Evolutionary conservation across 805 yeast genomes (phyloP), one percentile per base, ranked within the genome.

Genomic region (Hanseniaspora singularis): DNA sequence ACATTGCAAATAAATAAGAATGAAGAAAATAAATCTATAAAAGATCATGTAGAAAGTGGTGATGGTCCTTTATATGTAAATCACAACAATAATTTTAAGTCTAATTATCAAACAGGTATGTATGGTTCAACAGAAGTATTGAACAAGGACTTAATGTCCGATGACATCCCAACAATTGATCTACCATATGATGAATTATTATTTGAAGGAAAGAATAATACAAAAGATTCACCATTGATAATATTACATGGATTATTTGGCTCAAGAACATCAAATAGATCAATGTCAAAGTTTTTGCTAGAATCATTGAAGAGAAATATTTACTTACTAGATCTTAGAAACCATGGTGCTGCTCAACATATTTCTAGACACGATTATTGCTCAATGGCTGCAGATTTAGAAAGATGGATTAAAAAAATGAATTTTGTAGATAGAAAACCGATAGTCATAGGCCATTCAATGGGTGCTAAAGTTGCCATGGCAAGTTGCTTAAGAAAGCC

Each of bases 391-490:
- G 79, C 83, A 0, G 98, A 89, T 60, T 86, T 89, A n/a, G 86
- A 79, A 53, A 55, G 64, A 16, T 89, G 87, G 57, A 71, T 88
- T 10, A 55, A 57, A 1, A 70, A 38, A 53, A 58, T 20, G 46
- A 59, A 51, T 49, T 66, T 60, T 4, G 55, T 51, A 2, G 50
- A 61, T 18, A 58, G 57, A 11, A 69, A 72, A 42, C 81, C 84
- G 0, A 73, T 82, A n/a, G 50, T 82, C 16, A 64, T 82, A 15
- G 94, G 94, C 0, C 92, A 82, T 59, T 81, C 89, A 0, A 81
- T 84, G 92, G 98, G 98, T 6, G 98, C 95, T 4, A 88, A 89
- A 57, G 73, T 89, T 0, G 96, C 81, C 5, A 88, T 89, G 96
- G 87, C 92, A 0, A 67, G 82, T 4, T 79, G 85, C 0, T 65